phyloP scores from a whole-genome alignment of 805 yeast genomes.

The Komagataella kurtzmanii region DNA sequence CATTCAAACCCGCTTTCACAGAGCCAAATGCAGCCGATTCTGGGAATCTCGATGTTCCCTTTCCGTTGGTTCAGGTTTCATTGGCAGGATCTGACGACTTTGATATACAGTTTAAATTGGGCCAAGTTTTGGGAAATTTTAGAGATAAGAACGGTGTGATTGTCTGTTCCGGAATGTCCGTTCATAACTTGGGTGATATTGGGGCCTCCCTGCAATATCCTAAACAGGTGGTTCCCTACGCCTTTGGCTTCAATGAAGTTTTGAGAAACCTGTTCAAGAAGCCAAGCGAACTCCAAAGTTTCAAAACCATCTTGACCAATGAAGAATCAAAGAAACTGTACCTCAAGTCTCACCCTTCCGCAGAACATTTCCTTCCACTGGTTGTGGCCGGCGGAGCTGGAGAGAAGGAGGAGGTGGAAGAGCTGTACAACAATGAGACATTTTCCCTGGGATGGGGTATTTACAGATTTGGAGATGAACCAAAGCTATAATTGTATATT shows the following conservation, averaged over 20 bases:
- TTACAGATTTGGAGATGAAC: constrained; percentile 25
- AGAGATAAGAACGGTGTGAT: constrained; percentile 40
- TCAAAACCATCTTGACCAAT: constrained; percentile 12
- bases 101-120: constrained; percentile 35
- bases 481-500: constrained; percentile 1
- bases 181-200: constrained; percentile 56
- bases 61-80: constrained; percentile 38
- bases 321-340: constrained; percentile 18
- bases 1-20: constrained; percentile 58
- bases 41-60: constrained; percentile 27
- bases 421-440: constrained; percentile 28
- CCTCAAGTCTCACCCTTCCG: constrained; percentile 53
- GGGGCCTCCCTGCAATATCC: constrained; percentile 14
- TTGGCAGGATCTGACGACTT: constrained; percentile 28
- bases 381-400: constrained; percentile 49
- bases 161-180: constrained; percentile 67
- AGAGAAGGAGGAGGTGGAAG: constrained; percentile 24
- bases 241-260: constrained; percentile 33
- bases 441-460: constrained; percentile 60
- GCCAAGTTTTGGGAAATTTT: constrained; percentile 36
- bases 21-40: constrained; percentile 17
- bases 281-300: constrained; percentile 18
- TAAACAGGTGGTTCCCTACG: constrained; percentile 28
- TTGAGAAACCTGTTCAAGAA: constrained; percentile 25
- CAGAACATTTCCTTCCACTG: constrained; percentile 62